Base-by-base conservation (phyloP, 2,329 filamentous ascomycete species). In the Huntiella abstrusa region DNA sequence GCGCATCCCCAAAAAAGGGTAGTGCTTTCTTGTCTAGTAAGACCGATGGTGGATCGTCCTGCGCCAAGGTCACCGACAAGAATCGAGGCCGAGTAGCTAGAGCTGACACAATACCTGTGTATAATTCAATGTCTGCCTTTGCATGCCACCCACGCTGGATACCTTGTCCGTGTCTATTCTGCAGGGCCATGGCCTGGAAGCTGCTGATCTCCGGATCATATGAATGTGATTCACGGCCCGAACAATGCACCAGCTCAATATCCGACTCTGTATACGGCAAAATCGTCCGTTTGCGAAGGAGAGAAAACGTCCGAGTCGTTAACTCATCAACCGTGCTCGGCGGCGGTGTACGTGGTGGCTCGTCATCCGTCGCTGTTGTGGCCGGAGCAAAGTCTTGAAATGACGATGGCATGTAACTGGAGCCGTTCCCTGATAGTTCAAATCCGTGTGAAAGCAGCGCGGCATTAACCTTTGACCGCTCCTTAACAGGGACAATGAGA, bases 401-500 rank as follows among this genome's bases (percentile, higher is more conserved):
- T 41, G 36, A 42, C 37, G 54, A 46, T 6, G 55, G 49, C 55
- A 47, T 28, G 16, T 50, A 50, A 33, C 45, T 62, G 52, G 59
- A 67, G 51, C 77, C 74, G 45, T 73, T 73, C 52, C 85, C 80
- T 5, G 44, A 46, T 54, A 95, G 87, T 54, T 81, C 77, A 57
- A 95, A 95, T 1, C 86, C 86, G 41, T 81, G 75, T 13, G 77
- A 73, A 50, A 88, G 70, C 4, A 96, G 68, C 0, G 85, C 81
- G 49, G 77, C 69, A 33, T 85, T 75, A 41, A 96, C 87, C 35
- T 77, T 79, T 19, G 72, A 65, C 43, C 80, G 77, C 55, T 81
- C 77, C 57, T 78, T 82, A 45, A 70, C 70, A 1, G 91, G 87
- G 1, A 95, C 85, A 33, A 96, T 71, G 55, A 98, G 92, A 62